A percentile compares a stretch with the other conserved stretches of the same genome.
phyloP scores from a whole-genome alignment of 306 rosid genomes.

The Citrullus mucosospermus region DNA sequence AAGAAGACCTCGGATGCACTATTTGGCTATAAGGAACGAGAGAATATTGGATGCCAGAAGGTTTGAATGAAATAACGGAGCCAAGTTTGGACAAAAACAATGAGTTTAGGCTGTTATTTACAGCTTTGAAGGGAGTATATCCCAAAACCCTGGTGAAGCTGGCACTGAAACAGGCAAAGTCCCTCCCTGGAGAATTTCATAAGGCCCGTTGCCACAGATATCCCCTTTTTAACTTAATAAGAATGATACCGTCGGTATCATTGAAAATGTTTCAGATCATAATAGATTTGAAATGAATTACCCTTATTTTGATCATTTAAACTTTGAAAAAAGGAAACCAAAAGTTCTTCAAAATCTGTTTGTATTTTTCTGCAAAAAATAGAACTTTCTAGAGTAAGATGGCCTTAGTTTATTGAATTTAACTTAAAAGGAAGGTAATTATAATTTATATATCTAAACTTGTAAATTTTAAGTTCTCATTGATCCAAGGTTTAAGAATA shows the following conservation, averaged over 20 bases:
- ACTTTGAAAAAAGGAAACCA: background rate
- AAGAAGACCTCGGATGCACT: background rate
- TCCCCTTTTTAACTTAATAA: background rate
- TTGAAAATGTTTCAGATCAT: background rate
- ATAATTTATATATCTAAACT: background rate
- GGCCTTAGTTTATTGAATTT: background rate
- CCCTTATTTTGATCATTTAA: background rate
- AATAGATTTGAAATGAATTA: background rate
- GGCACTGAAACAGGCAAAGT: background rate
- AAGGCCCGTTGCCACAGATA: background rate
- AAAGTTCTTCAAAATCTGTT: background rate
- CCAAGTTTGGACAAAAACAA: background rate
- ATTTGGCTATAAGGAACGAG: background rate
- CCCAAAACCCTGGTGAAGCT: background rate
- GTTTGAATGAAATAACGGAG: background rate
- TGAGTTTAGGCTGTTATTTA: background rate
- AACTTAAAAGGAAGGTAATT: background rate
- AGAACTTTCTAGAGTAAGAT: background rate
- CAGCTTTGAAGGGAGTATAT: background rate
- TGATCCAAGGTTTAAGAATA: background rate
- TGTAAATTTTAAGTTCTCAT: background rate
- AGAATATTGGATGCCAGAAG: background rate
- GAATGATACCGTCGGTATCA: background rate
- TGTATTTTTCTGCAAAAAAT: background rate
- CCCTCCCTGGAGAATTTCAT: background rate